A percentile compares a stretch with the other conserved stretches of the same genome.
phyloP scores from a whole-genome alignment of 257 asterid genomes.

The Solanum virginianum region DNA sequence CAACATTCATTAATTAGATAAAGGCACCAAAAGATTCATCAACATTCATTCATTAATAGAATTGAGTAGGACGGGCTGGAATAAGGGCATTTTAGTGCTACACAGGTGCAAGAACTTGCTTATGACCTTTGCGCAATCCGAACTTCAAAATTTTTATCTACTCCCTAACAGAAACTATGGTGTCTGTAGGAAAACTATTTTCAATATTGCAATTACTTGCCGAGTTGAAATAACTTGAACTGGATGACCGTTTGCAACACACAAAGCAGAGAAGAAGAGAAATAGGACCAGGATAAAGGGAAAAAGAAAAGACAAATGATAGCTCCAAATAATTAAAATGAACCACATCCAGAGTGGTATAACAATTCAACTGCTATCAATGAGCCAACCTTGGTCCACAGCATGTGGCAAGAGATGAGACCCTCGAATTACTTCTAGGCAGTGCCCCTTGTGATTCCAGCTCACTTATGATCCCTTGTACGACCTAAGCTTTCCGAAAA shows the following conservation, averaged over 20 bases:
- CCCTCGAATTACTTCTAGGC: conserved; percentile 99
- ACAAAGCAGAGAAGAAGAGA: background rate
- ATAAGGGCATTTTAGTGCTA: background rate
- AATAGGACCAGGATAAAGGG: background rate
- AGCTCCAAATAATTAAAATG: background rate
- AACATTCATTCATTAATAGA: background rate
- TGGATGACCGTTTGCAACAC: background rate
- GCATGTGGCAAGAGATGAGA: conserved; percentile 98
- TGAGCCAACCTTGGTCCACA: conserved; percentile 90
- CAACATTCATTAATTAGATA: background rate
- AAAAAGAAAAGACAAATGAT: background rate
- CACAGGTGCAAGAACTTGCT: background rate
- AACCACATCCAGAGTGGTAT: background rate
- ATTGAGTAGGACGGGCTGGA: background rate
- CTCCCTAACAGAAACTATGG: background rate
- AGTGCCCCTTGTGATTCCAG: conserved; percentile 98
- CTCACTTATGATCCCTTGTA: conserved; percentile 95
- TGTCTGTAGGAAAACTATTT: background rate
- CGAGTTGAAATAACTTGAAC: background rate
- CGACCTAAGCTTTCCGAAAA: conserved; percentile 45
- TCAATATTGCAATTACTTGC: background rate
- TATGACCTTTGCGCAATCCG: background rate
- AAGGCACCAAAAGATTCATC: background rate
- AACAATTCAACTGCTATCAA: background rate
- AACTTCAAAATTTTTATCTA: background rate